phyloP scores from a whole-genome alignment of 371 early-diverging fungal species.

The Mucor racemosus region DNA sequence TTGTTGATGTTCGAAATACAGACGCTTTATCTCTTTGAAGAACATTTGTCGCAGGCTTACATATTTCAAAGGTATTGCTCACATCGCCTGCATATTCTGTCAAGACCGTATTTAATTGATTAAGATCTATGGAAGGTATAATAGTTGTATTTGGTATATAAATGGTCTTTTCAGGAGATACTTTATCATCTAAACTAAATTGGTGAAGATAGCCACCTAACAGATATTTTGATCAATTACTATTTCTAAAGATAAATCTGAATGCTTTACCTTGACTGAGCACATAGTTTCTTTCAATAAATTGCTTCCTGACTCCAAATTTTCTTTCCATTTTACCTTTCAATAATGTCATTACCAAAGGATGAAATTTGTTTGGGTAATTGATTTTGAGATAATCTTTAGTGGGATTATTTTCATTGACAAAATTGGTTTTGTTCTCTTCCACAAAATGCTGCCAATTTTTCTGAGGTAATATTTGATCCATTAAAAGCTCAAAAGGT shows the following conservation, averaged over 20 bases:
- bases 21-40: slow-evolving; percentile 30
- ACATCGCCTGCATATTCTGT: background rate
- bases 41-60: slow-evolving; percentile 19
- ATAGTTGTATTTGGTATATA: slow-evolving; percentile 40
- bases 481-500: slow-evolving; percentile 29
- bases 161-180: slow-evolving; percentile 43
- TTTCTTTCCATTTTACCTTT: slow-evolving; percentile 47
- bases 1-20: slow-evolving; percentile 18
- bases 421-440: slow-evolving; percentile 36
- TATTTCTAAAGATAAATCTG: no score
- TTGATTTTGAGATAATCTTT: slow-evolving; percentile 52
- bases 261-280: slow-evolving; percentile 51
- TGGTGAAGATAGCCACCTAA: slow-evolving; percentile 52
- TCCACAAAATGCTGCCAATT: slow-evolving; percentile 43
- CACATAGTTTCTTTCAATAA: slow-evolving; percentile 39
- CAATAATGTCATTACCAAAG: slow-evolving; percentile 43
- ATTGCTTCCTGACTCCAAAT: slow-evolving; percentile 45
- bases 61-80: slow-evolving; percentile 26
- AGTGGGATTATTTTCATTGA: slow-evolving; percentile 35
- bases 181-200: slow-evolving; percentile 42
- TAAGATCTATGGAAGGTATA: slow-evolving; percentile 33
- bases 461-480: slow-evolving; percentile 32
- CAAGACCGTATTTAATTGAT: background rate
- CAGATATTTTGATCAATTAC: background rate
- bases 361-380: slow-evolving; percentile 50